A percentile compares a stretch with the other conserved stretches of the same genome.
These are phyloP conservation scores for Tolypocladium amazonense DNA, from an alignment of 2,329 filamentous ascomycete genomes.

Conservation along the genomic window DNA sequence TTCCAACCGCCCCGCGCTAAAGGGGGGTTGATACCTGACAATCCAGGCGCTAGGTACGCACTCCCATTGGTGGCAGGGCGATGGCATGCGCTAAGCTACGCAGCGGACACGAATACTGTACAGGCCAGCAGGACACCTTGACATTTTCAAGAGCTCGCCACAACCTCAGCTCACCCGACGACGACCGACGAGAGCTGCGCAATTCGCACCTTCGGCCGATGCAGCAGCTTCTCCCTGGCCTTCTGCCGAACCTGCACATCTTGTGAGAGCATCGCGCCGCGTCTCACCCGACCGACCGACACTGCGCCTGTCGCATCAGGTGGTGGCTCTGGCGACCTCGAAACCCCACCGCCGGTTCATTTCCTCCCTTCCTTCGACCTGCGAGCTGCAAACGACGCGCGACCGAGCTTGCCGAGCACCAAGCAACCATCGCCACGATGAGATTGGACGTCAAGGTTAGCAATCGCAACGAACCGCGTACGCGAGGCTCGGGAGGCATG, in stretches of 20 bases:
- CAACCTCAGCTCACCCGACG: not conserved
- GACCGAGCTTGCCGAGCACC: not conserved
- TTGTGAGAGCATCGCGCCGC: not conserved
- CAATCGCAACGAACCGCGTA: not conserved
- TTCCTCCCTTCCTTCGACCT: not conserved
- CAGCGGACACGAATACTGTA: not conserved
- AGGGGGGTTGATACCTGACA: slow-evolving; percentile 6
- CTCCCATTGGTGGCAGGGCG: not conserved
- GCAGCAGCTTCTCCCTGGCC: not conserved
- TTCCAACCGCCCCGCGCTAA: not conserved
- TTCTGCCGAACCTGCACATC: not conserved
- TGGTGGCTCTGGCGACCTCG: not conserved
- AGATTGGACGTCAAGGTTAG: slow-evolving; percentile 32
- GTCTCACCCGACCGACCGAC: not conserved
- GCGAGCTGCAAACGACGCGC: not conserved
- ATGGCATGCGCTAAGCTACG: not conserved
- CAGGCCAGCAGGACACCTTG: not conserved
- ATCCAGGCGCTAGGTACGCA: slow-evolving; percentile 3
- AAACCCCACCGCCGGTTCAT: slow-evolving; percentile 1
- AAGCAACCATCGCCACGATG: slow-evolving; percentile 17
- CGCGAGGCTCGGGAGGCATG: not conserved
- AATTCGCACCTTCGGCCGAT: not conserved
- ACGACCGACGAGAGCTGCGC: not conserved
- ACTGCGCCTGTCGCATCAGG: slow-evolving; percentile 1
- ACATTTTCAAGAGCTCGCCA: not conserved